phyloP scores from a whole-genome alignment of 495 filamentous ascomycete genomes.

The Astrothelium subdiscretum region DNA sequence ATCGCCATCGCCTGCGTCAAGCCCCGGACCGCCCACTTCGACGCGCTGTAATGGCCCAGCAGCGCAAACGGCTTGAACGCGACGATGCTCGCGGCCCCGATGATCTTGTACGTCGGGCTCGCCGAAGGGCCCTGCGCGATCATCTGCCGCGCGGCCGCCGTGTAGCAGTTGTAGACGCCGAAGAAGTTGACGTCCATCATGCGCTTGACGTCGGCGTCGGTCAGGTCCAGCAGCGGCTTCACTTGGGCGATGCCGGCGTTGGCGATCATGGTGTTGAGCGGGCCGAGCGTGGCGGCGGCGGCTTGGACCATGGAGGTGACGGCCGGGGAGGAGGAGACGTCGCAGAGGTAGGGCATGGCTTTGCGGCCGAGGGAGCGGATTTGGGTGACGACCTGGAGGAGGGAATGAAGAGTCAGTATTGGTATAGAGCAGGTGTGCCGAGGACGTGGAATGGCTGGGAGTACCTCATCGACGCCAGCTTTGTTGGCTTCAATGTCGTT shows the following conservation, averaged over 20 bases:
- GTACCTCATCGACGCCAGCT: constrained; percentile 34
- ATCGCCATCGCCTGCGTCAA: constrained; percentile 47
- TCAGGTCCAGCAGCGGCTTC: constrained; percentile 39
- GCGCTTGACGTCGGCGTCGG: constrained; percentile 35
- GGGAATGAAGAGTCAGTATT: not conserved
- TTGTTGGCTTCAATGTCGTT: constrained; percentile 44
- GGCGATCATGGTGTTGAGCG: constrained; percentile 47
- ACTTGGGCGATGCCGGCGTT: constrained; percentile 51
- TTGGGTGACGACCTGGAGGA: constrained; percentile 26
- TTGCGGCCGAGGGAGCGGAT: constrained; percentile 36
- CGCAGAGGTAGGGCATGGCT: constrained; percentile 37
- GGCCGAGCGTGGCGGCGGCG: constrained; percentile 38
- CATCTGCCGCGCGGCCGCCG: constrained; percentile 41
- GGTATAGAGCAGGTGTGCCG: not conserved
- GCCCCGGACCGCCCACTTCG: constrained; percentile 50
- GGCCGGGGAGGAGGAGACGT: constrained; percentile 39
- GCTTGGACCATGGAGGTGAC: constrained; percentile 39
- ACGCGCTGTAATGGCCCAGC: constrained; percentile 45
- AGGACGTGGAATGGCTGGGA: not conserved
- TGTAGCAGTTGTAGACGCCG: constrained; percentile 48
- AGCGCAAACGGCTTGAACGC: constrained; percentile 42
- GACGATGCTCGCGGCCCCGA: constrained; percentile 38
- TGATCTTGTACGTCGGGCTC: constrained; percentile 30
- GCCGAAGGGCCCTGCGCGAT: constrained; percentile 31
- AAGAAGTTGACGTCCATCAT: constrained; percentile 46